Conservation (phyloP, 495 filamentous ascomycete species). For the Trichocladium antarcticum region DNA sequence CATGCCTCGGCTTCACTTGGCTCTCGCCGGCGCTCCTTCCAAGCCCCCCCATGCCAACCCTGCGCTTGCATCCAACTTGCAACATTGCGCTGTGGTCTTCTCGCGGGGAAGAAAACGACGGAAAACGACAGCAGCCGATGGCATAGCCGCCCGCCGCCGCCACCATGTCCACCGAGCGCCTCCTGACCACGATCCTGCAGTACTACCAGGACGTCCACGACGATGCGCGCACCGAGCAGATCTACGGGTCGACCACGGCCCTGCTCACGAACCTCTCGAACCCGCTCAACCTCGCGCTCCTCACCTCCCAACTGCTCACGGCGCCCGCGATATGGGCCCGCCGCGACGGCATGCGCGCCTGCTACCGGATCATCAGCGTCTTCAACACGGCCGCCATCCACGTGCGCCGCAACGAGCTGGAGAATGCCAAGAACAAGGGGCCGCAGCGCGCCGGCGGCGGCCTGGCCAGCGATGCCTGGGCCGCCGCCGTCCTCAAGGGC, state of each 20-base stretch:
- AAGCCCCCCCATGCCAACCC: neutral
- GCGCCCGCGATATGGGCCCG: conserved; percentile 73
- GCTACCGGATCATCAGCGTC: conserved; percentile 68
- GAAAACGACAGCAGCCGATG: neutral
- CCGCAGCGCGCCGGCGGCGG: conserved; percentile 35
- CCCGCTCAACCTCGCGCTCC: conserved; percentile 77
- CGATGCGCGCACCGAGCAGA: conserved; percentile 39
- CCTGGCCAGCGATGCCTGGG: conserved; percentile 62
- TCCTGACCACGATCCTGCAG: conserved; percentile 40
- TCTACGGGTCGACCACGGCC: conserved; percentile 70
- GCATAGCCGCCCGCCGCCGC: neutral
- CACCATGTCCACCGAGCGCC: conserved; percentile 40
- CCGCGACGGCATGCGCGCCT: conserved; percentile 56
- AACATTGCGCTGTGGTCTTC: neutral
- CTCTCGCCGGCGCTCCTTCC: neutral
- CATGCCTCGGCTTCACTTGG: neutral
- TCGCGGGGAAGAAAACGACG: no score
- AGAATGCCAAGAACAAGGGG: conserved; percentile 39
- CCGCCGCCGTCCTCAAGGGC: conserved; percentile 69
- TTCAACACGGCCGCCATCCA: conserved; percentile 74
- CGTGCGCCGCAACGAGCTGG: conserved; percentile 45
- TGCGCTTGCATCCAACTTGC: neutral
- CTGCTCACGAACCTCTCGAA: conserved; percentile 77
- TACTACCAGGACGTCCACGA: conserved; percentile 42
- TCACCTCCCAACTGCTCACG: conserved; percentile 79